Conservation (phyloP, 1,139 yeast species). For the Ogataea hybrid region DNA sequence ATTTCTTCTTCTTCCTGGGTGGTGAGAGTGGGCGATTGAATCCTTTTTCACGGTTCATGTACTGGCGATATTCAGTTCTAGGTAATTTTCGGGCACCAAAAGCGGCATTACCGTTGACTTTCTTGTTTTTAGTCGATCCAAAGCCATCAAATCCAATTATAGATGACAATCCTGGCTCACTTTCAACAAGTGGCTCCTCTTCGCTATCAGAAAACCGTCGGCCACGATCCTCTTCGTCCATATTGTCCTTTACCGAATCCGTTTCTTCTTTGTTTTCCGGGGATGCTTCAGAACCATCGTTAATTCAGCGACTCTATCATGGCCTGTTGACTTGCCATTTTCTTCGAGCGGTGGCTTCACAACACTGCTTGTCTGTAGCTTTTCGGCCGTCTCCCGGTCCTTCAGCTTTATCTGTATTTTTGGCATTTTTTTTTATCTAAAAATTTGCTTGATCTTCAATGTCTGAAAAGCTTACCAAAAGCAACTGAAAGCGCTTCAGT, state of each 20-base stretch:
- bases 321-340: no score
- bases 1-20: slow-evolving; percentile 29
- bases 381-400: neutral
- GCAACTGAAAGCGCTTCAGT: slow-evolving; percentile 74
- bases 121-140: slow-evolving; percentile 59
- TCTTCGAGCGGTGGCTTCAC: no score
- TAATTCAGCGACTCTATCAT: no score
- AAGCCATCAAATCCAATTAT: slow-evolving; percentile 70
- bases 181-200: slow-evolving; percentile 4
- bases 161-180: slow-evolving; percentile 19
- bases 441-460: slow-evolving; percentile 4
- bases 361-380: neutral
- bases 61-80: slow-evolving; percentile 57
- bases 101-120: slow-evolving; percentile 50
- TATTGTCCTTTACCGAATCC: neutral
- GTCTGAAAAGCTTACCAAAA: slow-evolving; percentile 62
- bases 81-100: slow-evolving; percentile 45
- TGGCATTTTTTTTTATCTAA: slow-evolving; percentile 8
- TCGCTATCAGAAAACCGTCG: neutral
- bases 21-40: slow-evolving; percentile 64
- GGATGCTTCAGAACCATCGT: neutral
- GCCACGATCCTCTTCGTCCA: slow-evolving; percentile 1
- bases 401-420: slow-evolving; percentile 21
- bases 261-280: neutral
- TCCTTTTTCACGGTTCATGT: slow-evolving; percentile 63